phyloP scores from a whole-genome alignment of 768 basidiomycete species.

The Hysterangium stoloniferum region DNA sequence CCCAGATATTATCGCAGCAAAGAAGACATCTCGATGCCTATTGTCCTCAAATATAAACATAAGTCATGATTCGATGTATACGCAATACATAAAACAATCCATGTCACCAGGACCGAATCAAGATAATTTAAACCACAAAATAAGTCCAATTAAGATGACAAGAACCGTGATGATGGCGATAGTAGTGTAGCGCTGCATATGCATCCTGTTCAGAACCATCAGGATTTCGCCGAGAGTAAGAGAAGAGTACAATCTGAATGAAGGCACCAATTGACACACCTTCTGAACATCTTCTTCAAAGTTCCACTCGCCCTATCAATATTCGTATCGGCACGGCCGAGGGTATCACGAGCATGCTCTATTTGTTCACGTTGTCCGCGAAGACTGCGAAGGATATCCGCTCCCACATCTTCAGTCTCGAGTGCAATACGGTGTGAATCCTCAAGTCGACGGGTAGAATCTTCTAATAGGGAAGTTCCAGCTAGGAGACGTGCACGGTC shows the following conservation, averaged over 20 bases:
- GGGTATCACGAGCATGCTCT: conserved; percentile 85
- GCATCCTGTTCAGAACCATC: conserved; percentile 71
- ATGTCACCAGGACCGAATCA: conserved; percentile 1
- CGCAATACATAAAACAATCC: background rate
- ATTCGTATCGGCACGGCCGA: conserved; percentile 68
- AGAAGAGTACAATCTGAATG: conserved; percentile 19
- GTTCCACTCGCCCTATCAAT: conserved; percentile 91
- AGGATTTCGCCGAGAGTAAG: conserved; percentile 13
- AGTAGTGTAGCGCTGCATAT: conserved; percentile 89
- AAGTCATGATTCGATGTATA: too few relatives aligned
- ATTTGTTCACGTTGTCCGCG: conserved; percentile 89
- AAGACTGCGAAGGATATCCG: conserved; percentile 83
- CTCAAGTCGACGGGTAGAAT: conserved; percentile 77
- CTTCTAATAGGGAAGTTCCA: conserved; percentile 71
- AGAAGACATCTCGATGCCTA: too few relatives aligned
- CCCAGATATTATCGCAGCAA: too few relatives aligned
- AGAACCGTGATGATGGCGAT: conserved; percentile 81
- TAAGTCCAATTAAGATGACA: conserved; percentile 71
- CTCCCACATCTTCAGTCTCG: conserved; percentile 94
- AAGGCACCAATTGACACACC: conserved; percentile 39
- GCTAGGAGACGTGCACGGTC: conserved; percentile 76
- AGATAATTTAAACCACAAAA: conserved; percentile 69
- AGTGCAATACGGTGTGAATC: conserved; percentile 89
- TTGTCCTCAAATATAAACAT: too few relatives aligned
- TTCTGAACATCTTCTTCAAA: conserved; percentile 90